Conservation (phyloP, 1,139 yeast genomes). For the Diutina siamensis region DNA sequence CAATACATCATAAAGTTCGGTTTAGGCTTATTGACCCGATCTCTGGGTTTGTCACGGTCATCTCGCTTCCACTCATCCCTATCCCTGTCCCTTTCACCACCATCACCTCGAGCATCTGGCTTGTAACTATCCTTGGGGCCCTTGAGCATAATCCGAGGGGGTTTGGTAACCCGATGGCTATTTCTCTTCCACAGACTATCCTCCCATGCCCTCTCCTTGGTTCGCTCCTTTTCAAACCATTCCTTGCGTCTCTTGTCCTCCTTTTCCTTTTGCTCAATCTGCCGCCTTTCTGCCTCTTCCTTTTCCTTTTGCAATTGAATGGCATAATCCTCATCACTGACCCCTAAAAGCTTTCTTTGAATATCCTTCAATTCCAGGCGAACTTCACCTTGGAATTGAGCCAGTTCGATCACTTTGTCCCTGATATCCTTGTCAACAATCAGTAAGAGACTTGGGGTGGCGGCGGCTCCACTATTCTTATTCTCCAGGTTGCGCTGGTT, state of each 20-base stretch:
- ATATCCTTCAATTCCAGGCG: conserved; percentile 25
- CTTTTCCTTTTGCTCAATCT: conserved; percentile 8
- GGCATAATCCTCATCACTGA: conserved; percentile 31
- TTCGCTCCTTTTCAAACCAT: conserved; percentile 7
- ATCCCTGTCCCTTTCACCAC: background rate
- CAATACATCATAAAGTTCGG: conserved; percentile 4
- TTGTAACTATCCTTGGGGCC: background rate
- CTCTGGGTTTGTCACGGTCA: background rate
- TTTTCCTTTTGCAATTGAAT: conserved; percentile 15
- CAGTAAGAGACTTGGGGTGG: background rate
- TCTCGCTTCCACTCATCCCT: background rate
- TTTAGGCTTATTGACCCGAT: background rate
- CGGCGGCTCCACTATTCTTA: background rate
- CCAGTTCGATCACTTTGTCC: conserved; percentile 34
- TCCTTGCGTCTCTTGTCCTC: conserved; percentile 8
- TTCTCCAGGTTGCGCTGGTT: conserved; percentile 10
- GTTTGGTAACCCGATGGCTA: background rate
- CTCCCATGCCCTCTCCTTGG: background rate
- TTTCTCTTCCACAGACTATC: background rate
- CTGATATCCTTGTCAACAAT: conserved; percentile 37
- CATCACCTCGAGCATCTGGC: background rate
- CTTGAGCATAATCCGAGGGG: background rate
- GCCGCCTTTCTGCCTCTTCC: conserved; percentile 7
- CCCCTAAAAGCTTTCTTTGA: conserved; percentile 21
- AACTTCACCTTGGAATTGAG: conserved; percentile 25